These are phyloP conservation scores for Kernera saxatilis DNA, from an alignment of 345 rosid genomes.

Conservation along the genomic window DNA sequence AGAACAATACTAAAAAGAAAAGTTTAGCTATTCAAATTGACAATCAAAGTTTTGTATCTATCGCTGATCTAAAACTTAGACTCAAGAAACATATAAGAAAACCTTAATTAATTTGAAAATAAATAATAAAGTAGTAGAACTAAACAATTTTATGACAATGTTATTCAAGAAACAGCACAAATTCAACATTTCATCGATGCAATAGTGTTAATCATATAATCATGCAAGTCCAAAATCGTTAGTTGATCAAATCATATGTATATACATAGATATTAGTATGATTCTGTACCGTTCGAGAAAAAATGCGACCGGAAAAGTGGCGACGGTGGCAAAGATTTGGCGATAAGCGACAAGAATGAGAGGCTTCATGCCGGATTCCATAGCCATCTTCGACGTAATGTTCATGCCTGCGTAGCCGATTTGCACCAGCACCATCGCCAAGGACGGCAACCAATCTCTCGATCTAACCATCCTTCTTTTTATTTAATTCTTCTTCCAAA, in stretches of 20 bases:
- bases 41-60: background rate
- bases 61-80: background rate
- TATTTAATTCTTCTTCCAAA: background rate
- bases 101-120: background rate
- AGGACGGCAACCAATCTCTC: slow-evolving; percentile 48
- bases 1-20: background rate
- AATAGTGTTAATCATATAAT: background rate
- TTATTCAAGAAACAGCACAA: background rate
- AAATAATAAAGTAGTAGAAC: background rate
- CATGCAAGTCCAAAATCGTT: slow-evolving; percentile 1
- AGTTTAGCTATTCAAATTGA: background rate
- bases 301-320: slow-evolving; percentile 61
- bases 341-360: slow-evolving; percentile 73
- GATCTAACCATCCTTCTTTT: slow-evolving; percentile 27
- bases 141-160: background rate
- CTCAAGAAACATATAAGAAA: background rate
- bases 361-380: slow-evolving; percentile 86
- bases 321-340: slow-evolving; percentile 72
- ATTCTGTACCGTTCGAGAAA: slow-evolving; percentile 57
- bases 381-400: slow-evolving; percentile 76
- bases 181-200: background rate
- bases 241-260: background rate
- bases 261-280: background rate
- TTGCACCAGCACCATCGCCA: slow-evolving; percentile 76
- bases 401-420: slow-evolving; percentile 84